Conservation (phyloP, 805 yeast species). For the Kurtzmaniella fragi region DNA sequence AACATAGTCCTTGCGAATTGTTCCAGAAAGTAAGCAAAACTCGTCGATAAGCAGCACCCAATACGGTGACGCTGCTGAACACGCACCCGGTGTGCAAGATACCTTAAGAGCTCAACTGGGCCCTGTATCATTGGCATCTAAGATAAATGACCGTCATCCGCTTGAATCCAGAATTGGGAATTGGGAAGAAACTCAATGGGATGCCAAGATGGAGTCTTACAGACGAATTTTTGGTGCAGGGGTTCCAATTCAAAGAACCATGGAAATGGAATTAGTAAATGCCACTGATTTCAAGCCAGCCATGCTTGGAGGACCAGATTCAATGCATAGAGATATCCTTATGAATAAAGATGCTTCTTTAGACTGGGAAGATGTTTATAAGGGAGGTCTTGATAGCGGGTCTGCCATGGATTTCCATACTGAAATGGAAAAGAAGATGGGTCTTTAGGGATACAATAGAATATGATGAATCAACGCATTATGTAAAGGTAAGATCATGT, state of each 20-base stretch:
- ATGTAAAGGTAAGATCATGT: too few species aligned
- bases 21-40: constrained; percentile 47
- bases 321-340: constrained; percentile 72
- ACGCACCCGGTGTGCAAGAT: constrained; percentile 69
- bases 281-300: constrained; percentile 66
- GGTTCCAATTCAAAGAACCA: constrained; percentile 85
- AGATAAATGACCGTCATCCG: constrained; percentile 79
- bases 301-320: constrained; percentile 51
- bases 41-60: constrained; percentile 47
- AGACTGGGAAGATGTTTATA: constrained; percentile 93
- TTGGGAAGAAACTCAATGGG: constrained; percentile 78
- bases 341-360: constrained; percentile 68
- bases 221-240: constrained; percentile 87
- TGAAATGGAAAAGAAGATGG: constrained; percentile 64
- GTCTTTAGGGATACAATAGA: constrained; percentile 28
- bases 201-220: constrained; percentile 67
- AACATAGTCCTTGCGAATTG: constrained; percentile 44
- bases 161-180: constrained; percentile 66
- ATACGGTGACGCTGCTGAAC: constrained; percentile 53
- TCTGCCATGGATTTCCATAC: constrained; percentile 57
- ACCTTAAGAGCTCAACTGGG: constrained; percentile 63
- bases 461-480: too few species aligned
- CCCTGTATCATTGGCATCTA: constrained; percentile 53
- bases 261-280: constrained; percentile 78
- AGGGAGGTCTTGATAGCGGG: constrained; percentile 45